Base-by-base conservation (phyloP, 2,329 filamentous ascomycete species). In the Sclerotinia borealis region DNA sequence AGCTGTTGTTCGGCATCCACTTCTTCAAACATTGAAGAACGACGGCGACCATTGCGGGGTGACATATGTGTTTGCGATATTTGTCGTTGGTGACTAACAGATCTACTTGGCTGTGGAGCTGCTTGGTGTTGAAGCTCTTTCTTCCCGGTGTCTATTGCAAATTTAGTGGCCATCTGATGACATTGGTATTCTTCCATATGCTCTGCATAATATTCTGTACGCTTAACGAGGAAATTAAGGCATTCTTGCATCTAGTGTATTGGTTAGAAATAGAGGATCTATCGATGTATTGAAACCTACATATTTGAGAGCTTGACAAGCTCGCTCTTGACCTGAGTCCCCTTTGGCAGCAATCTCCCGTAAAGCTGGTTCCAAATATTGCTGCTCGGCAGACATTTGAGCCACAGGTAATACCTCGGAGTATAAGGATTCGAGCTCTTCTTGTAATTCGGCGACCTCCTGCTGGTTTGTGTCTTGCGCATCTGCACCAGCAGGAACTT, bases 371-470 rank as follows among this genome's bases (percentile, higher is more conserved):
- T 85, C 81, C 6, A 88, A 78, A 68, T 87, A 82, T 71, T 89
- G 85, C 68, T 88, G 83, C 67, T 90, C 86, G 1, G 87, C 80
- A 0, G 87, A 85, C 84, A 91, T 91, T 66, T 89, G 84, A 8
- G 87, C 83, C 2, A 91, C 85, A 0, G 87, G 84, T 0, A 88
- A 77, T 47, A 91, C 86, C 71, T 91, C 89, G 0, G 85, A 78
- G 68, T 89, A 87, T 3, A 91, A 77, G 5, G 86, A 89, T 67
- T 90, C 86, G 0, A 91, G 78, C 70, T 91, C 88, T 37, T 83
- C 81, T 69, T 87, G 82, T 2, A 89, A 72, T 4, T 80, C 78
- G 17, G 75, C 76, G 11, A 81, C 78, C 55, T 84, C 81, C 60
- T 68, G 66, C 10, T 43, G 55, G 15, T 70, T 62, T n/a, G 47